Percentiles rank a stretch among this genome's conserved stretches.
These are phyloP conservation scores for Annulohypoxylon nitens DNA, from an alignment of 495 filamentous ascomycete genomes.

Conservation along the genomic window DNA sequence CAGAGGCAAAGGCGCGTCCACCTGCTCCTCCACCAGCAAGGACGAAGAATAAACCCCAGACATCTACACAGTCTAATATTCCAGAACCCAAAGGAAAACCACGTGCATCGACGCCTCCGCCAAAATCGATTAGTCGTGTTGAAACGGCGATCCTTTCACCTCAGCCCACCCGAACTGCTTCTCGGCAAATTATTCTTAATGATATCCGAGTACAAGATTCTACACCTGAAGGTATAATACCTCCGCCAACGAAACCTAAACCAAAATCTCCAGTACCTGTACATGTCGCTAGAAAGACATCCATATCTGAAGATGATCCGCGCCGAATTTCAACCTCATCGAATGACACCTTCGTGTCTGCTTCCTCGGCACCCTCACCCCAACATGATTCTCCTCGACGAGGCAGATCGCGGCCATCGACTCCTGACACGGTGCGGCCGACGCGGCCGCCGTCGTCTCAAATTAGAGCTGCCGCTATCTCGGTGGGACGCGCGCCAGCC, in stretches of 20 bases:
- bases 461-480: slow-evolving; percentile 20
- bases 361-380: slow-evolving; percentile 57
- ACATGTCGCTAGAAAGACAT: not conserved
- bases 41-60: slow-evolving; percentile 24
- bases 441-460: slow-evolving; percentile 22
- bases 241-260: slow-evolving; percentile 4
- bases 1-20: slow-evolving; percentile 25
- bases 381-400: slow-evolving; percentile 45
- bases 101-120: slow-evolving; percentile 31
- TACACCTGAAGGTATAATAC: slow-evolving; percentile 13
- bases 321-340: slow-evolving; percentile 54
- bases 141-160: slow-evolving; percentile 40
- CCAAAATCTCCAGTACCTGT: not conserved
- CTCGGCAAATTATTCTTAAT: slow-evolving; percentile 35
- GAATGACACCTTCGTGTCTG: slow-evolving; percentile 62
- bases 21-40: slow-evolving; percentile 47
- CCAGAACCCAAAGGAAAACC: slow-evolving; percentile 26
- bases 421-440: slow-evolving; percentile 20
- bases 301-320: slow-evolving; percentile 3
- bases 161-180: slow-evolving; percentile 32
- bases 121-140: slow-evolving; percentile 14
- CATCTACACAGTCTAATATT: slow-evolving; percentile 8
- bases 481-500: slow-evolving; percentile 15
- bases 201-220: slow-evolving; percentile 29
- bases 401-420: slow-evolving; percentile 32